phyloP scores from a whole-genome alignment of 225 moss, liverwort and hornwort genomes.

The Anthoceros angustus region DNA sequence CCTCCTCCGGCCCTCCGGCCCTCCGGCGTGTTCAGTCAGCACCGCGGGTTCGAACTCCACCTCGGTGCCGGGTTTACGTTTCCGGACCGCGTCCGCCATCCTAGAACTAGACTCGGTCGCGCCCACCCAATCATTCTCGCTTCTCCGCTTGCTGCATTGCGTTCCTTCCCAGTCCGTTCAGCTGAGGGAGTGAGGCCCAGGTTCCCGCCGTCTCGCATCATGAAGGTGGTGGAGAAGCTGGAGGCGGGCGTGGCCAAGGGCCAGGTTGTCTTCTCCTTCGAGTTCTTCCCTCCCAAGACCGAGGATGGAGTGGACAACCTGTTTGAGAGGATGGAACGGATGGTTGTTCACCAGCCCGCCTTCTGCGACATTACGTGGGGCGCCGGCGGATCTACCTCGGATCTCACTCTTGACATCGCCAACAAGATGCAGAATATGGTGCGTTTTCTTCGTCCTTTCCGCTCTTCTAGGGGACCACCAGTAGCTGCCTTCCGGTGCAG shows the following conservation, averaged over 20 bases:
- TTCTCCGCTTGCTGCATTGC: too few relatives aligned
- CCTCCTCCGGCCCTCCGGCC: too few relatives aligned
- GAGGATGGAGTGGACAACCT: constrained; percentile 94
- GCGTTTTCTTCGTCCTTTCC: not conserved
- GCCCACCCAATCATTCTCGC: too few relatives aligned
- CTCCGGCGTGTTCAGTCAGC: too few relatives aligned
- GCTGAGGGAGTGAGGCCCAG: too few relatives aligned
- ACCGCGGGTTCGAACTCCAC: too few relatives aligned
- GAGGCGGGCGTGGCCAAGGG: constrained; percentile 64
- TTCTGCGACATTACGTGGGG: constrained; percentile 79
- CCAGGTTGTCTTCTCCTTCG: constrained; percentile 78
- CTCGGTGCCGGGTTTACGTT: too few relatives aligned
- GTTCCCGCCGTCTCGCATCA: constrained; percentile 10
- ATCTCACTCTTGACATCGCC: constrained; percentile 65
- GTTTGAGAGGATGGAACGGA: constrained; percentile 82
- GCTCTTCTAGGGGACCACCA: too few relatives aligned
- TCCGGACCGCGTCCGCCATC: too few relatives aligned
- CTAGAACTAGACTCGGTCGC: too few relatives aligned
- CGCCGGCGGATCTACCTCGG: constrained; percentile 86
- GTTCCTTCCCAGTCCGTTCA: too few relatives aligned
- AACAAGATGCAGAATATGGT: constrained; percentile 96
- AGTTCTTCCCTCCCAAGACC: constrained; percentile 94
- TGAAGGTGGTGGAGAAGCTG: constrained; percentile 98
- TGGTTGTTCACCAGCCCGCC: constrained; percentile 72
- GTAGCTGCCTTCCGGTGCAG: too few relatives aligned